A percentile compares a stretch with the other conserved stretches of the same genome.
Evolutionary conservation across 352 stramenopile species (phyloP).

Genomic region (Phytophthora cactorum): DNA sequence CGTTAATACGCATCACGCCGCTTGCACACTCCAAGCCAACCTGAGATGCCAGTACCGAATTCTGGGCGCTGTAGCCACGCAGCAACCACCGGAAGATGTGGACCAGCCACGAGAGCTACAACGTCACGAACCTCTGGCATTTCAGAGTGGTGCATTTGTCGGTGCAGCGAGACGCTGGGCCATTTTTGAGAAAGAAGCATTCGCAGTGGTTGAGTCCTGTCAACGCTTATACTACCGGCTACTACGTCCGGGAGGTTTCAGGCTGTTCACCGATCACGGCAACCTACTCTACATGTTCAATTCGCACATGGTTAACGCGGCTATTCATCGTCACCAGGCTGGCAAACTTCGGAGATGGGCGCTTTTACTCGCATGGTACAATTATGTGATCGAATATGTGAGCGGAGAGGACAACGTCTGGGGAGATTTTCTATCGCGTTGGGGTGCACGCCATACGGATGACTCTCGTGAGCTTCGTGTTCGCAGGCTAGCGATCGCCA

Average conservation of each 20-base stretch:
- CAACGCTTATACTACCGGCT: conserved; percentile 11
- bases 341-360: conserved; percentile 5
- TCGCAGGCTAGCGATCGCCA: not conserved
- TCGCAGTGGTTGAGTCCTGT: conserved; percentile 2
- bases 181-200: conserved; percentile 20
- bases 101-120: not conserved
- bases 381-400: not conserved
- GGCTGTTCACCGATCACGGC: conserved; percentile 19
- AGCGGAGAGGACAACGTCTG: not conserved
- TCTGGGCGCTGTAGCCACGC: not conserved
- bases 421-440: not conserved
- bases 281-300: conserved; percentile 25
- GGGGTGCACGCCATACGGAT: no score
- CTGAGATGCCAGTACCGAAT: not conserved
- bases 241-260: conserved; percentile 9
- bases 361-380: not conserved
- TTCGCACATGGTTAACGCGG: not conserved
- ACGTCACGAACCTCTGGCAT: not conserved
- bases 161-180: conserved; percentile 4
- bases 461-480: not conserved
- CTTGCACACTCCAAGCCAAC: not conserved
- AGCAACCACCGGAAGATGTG: not conserved
- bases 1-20: not conserved
- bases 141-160: conserved; percentile 12
- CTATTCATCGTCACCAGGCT: not conserved